Evolutionary conservation across 2,329 filamentous ascomycete genomes (phyloP).

Genomic region (Aureobasidium sp.): DNA sequence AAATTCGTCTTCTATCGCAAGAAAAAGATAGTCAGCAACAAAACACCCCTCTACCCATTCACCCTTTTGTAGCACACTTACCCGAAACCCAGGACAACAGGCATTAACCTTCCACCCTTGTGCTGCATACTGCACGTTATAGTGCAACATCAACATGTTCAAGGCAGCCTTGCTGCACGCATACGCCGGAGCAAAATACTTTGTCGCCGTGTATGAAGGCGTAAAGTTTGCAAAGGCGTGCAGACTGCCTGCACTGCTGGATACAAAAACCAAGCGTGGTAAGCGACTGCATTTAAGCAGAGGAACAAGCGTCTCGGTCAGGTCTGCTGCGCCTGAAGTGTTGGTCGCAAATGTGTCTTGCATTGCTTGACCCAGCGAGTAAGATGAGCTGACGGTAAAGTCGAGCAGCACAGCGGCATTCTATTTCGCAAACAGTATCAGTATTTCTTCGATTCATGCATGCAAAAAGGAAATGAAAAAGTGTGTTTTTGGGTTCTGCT

Average conservation of each 20-base stretch:
- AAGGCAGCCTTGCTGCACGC: constrained; percentile 34
- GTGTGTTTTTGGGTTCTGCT: not conserved
- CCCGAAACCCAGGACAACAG: constrained; percentile 34
- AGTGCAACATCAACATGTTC: constrained; percentile 41
- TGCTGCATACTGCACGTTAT: constrained; percentile 29
- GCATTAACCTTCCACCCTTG: constrained; percentile 37
- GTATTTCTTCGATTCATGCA: not conserved
- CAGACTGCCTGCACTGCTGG: constrained; percentile 34
- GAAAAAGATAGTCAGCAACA: not conserved
- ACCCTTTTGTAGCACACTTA: not conserved
- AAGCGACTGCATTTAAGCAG: constrained; percentile 41
- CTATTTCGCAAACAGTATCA: not conserved
- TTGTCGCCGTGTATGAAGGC: constrained; percentile 32
- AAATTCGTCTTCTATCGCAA: not conserved
- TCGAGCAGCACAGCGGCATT: not conserved
- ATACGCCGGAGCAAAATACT: constrained; percentile 23
- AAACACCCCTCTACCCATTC: not conserved
- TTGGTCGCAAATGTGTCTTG: constrained; percentile 32
- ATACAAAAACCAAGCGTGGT: constrained; percentile 45
- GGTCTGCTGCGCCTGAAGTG: constrained; percentile 39
- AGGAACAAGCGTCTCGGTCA: constrained; percentile 36
- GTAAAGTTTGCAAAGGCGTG: constrained; percentile 28
- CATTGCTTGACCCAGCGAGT: not conserved
- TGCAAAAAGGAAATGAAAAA: not conserved
- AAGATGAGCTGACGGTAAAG: not conserved